phyloP scores from a whole-genome alignment of 306 rosid species.

The Fagus sylvatica region DNA sequence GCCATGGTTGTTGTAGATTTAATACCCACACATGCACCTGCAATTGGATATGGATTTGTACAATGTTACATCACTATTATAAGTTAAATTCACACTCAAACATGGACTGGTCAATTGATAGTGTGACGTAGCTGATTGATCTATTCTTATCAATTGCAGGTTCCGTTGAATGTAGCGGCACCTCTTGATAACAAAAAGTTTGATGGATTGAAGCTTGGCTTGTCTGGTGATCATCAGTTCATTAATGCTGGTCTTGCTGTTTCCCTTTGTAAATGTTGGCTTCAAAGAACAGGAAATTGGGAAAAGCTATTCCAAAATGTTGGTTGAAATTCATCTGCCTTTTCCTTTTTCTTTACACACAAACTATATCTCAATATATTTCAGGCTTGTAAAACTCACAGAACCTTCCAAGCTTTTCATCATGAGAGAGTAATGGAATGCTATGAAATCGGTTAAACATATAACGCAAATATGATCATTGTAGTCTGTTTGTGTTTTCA shows the following conservation, averaged over 20 bases:
- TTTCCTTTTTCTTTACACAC: slow-evolving; percentile 13
- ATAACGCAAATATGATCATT: background rate
- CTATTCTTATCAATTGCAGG: slow-evolving; percentile 46
- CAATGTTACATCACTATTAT: background rate
- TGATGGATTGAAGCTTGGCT: slow-evolving; percentile 57
- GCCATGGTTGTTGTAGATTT: no score
- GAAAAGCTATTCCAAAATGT: slow-evolving; percentile 48
- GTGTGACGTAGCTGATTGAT: slow-evolving; percentile 5
- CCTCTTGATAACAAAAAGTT: slow-evolving; percentile 47
- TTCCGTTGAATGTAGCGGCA: slow-evolving; percentile 52
- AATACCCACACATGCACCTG: background rate
- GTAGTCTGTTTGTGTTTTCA: background rate
- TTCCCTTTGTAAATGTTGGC: slow-evolving; percentile 82
- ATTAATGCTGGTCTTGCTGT: slow-evolving; percentile 78
- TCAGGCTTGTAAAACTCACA: slow-evolving; percentile 6
- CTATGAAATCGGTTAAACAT: background rate
- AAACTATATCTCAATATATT: slow-evolving; percentile 6
- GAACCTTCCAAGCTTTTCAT: slow-evolving; percentile 3
- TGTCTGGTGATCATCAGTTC: slow-evolving; percentile 74
- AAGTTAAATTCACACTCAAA: background rate
- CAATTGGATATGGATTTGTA: background rate
- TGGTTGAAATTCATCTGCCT: slow-evolving; percentile 28
- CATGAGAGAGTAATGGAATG: background rate
- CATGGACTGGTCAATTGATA: background rate
- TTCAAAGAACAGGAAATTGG: slow-evolving; percentile 77